phyloP scores from a whole-genome alignment of 345 rosid genomes.

The Bretschneidera sinensis region DNA sequence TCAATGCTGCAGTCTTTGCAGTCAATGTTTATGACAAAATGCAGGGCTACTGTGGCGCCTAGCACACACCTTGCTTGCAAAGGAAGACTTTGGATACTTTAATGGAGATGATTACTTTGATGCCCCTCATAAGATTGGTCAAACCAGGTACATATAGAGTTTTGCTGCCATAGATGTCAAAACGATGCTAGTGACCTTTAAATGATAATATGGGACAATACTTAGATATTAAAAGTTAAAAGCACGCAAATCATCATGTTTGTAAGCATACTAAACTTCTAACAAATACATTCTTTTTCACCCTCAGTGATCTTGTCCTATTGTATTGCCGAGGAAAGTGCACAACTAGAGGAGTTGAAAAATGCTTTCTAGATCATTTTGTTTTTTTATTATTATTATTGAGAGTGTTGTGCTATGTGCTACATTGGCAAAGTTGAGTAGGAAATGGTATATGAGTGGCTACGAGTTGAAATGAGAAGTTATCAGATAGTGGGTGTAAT shows the following conservation, averaged over 20 bases:
- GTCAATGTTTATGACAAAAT: conserved; percentile 35
- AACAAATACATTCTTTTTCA: neutral
- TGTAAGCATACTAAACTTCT: neutral
- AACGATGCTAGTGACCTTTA: neutral
- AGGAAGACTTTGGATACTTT: conserved; percentile 52
- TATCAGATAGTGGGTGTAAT: no score
- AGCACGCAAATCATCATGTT: neutral
- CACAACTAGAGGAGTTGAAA: conserved; percentile 73
- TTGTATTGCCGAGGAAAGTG: conserved; percentile 52
- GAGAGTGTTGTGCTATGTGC: no score
- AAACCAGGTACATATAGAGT: conserved; percentile 39
- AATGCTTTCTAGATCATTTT: conserved; percentile 7
- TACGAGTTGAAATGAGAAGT: no score
- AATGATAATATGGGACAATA: neutral
- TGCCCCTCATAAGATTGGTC: conserved; percentile 33
- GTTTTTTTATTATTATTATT: neutral
- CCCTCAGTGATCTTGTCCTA: no score
- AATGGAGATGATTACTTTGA: conserved; percentile 22
- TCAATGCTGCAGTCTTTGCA: conserved; percentile 38
- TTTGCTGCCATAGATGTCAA: neutral
- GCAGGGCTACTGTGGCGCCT: conserved; percentile 36
- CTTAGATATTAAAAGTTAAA: neutral
- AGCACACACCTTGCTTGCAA: conserved; percentile 56
- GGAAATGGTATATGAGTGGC: no score
- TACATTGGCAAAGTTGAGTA: no score